Conservation (phyloP, 2,329 filamentous ascomycete species). For the Dryadomyces quercivorus region DNA sequence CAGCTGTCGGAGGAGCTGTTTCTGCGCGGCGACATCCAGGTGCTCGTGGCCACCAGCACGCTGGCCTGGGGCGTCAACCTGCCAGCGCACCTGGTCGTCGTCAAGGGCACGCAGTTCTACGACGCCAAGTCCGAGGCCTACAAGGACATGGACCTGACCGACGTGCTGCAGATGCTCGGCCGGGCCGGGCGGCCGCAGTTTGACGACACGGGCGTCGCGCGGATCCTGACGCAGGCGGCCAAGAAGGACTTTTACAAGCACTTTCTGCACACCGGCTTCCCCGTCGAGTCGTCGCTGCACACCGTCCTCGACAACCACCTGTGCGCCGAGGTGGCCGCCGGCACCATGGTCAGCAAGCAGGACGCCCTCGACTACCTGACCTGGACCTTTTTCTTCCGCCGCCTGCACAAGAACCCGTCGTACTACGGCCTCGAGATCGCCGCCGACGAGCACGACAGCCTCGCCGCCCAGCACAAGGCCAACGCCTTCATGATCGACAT, state of each 20-base stretch:
- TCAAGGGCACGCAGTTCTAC: constrained; percentile 97
- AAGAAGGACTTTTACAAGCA: constrained; percentile 99
- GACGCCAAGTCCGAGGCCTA: constrained; percentile 97
- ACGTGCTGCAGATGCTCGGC: constrained; percentile 95
- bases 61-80: constrained; percentile 97
- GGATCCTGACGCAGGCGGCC: constrained; percentile 92
- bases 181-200: constrained; percentile 94
- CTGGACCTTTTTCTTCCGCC: constrained; percentile 98
- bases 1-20: constrained; percentile 90
- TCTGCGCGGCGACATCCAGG: constrained; percentile 94
- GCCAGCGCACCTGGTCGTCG: constrained; percentile 90
- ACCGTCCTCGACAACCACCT: constrained; percentile 96
- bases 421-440: constrained; percentile 95
- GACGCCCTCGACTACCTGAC: constrained; percentile 96
- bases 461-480: constrained; percentile 71
- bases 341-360: constrained; percentile 87
- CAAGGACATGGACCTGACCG: constrained; percentile 96
- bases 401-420: constrained; percentile 94
- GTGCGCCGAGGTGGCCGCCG: constrained; percentile 85
- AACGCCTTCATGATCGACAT: constrained; percentile 93
- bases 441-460: constrained; percentile 52
- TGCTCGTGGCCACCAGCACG: constrained; percentile 89
- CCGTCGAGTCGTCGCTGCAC: constrained; percentile 90
- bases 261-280: constrained; percentile 95
- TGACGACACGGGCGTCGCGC: constrained; percentile 86